Evolutionary conservation across 2,329 filamentous ascomycete genomes (phyloP).

Genomic region (Fusarium ramigenum): DNA sequence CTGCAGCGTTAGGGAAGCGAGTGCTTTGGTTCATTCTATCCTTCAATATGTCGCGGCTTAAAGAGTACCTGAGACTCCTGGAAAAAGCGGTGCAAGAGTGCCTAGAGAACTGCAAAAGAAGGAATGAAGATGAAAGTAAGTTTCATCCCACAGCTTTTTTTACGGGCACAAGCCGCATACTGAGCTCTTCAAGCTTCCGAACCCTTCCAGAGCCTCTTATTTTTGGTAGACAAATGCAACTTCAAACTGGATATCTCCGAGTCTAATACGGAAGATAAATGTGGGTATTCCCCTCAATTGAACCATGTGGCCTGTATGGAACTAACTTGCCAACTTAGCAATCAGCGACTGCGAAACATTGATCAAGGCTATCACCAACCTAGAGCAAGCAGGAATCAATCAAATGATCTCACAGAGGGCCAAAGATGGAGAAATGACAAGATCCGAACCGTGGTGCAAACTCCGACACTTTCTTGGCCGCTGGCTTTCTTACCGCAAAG

Average conservation of each 20-base stretch:
- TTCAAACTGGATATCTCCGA: not conserved
- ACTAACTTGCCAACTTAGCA: not conserved
- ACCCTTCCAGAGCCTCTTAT: not conserved
- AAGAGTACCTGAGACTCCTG: not conserved
- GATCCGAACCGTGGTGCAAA: not conserved
- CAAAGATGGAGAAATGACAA: not conserved
- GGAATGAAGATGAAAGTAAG: not conserved
- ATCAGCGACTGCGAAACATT: not conserved
- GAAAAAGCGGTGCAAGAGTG: not conserved
- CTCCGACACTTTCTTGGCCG: not conserved
- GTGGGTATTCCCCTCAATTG: not conserved
- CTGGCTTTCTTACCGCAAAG: not conserved
- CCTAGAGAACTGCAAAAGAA: not conserved
- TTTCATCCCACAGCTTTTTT: not conserved
- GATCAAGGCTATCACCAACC: not conserved
- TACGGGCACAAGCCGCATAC: not conserved
- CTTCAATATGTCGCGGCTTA: not conserved
- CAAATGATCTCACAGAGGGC: not conserved
- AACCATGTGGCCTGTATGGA: not conserved
- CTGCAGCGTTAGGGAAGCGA: not conserved
- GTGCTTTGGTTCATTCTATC: not conserved
- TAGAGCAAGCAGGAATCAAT: not conserved
- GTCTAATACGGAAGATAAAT: not conserved
- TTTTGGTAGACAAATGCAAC: not conserved
- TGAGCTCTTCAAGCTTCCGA: not conserved